Percentiles rank a stretch among this genome's conserved stretches.
phyloP scores from a whole-genome alignment of 73 alveolate genomes.

The Symbiodinium natans region DNA sequence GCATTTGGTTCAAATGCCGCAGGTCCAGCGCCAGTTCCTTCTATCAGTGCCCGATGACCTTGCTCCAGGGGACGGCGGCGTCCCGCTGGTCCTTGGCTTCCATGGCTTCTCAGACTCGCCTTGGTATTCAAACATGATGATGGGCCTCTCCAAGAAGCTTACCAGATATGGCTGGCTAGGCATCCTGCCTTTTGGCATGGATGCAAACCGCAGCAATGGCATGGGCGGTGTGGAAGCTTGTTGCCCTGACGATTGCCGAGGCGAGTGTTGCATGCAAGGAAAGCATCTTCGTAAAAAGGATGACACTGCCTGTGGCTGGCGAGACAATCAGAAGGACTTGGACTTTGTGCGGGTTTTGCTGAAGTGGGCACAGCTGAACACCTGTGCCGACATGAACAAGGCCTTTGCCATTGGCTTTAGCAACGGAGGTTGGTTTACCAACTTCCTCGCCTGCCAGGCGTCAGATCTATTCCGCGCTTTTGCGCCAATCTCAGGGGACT shows the following conservation, averaged over 20 bases:
- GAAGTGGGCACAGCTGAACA: slow-evolving; percentile 30
- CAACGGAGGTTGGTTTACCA: slow-evolving; percentile 27
- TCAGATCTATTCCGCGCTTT: slow-evolving; percentile 49
- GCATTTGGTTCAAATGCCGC: slow-evolving; percentile 15
- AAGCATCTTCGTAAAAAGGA: background rate
- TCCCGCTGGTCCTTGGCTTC: slow-evolving; percentile 52
- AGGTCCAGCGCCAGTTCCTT: slow-evolving; percentile 62
- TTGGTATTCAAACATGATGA: slow-evolving; percentile 1
- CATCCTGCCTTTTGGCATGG: slow-evolving; percentile 50
- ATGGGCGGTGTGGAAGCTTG: slow-evolving; percentile 55
- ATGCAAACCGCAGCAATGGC: slow-evolving; percentile 1
- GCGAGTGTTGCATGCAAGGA: slow-evolving; percentile 70
- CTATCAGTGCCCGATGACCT: slow-evolving; percentile 51
- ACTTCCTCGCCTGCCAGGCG: slow-evolving; percentile 50
- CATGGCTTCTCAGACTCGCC: slow-evolving; percentile 88
- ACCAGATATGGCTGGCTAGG: slow-evolving; percentile 78
- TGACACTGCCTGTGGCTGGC: slow-evolving; percentile 58
- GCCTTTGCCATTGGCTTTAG: slow-evolving; percentile 52
- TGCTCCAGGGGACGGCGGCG: slow-evolving; percentile 21
- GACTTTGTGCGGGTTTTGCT: slow-evolving; percentile 8
- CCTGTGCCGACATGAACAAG: slow-evolving; percentile 47
- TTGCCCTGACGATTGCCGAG: slow-evolving; percentile 40
- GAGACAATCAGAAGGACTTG: background rate
- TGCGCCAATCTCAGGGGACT: slow-evolving; percentile 30
- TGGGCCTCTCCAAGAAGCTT: slow-evolving; percentile 59